Evolutionary conservation across 1,284 basidiomycete species (phyloP).

Genomic region (Butyriboletus appendiculatus): DNA sequence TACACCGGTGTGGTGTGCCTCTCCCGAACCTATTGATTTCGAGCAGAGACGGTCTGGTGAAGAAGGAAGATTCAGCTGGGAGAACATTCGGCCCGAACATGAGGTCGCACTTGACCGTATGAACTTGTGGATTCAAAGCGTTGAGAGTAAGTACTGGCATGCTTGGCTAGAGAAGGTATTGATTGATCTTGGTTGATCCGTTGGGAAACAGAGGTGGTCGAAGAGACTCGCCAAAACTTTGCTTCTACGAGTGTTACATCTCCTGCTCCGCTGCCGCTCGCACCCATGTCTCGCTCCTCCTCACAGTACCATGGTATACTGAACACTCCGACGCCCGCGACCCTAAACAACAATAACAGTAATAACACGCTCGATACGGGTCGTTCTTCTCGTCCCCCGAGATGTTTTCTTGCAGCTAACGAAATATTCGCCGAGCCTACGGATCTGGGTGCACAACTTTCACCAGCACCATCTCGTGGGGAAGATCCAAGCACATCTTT

Average conservation of each 20-base stretch:
- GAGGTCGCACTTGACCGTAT: constrained; percentile 61
- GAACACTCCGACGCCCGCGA: constrained; percentile 2
- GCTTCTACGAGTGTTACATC: constrained; percentile 46
- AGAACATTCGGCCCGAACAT: constrained; percentile 34
- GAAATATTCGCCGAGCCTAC: constrained; percentile 62
- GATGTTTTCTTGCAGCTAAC: constrained; percentile 63
- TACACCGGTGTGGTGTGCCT: constrained; percentile 40
- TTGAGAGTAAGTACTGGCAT: constrained; percentile 62
- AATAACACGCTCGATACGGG: constrained; percentile 26
- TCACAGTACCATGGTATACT: constrained; percentile 37
- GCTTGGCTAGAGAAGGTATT: not conserved
- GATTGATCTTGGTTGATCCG: constrained; percentile 11
- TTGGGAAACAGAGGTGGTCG: constrained; percentile 61
- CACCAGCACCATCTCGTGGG: constrained; percentile 31
- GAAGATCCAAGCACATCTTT: constrained; percentile 22
- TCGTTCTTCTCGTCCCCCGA: constrained; percentile 55
- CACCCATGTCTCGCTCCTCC: constrained; percentile 48
- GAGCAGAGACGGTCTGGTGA: constrained; percentile 35
- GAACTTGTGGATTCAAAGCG: constrained; percentile 74
- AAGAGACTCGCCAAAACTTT: constrained; percentile 73
- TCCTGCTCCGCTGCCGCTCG: constrained; percentile 61
- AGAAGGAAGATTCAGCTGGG: constrained; percentile 37
- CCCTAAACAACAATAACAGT: constrained; percentile 3
- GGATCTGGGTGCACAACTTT: constrained; percentile 35
- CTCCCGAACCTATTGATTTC: constrained; percentile 36